Percentiles rank a stretch among this genome's conserved stretches.
These are phyloP conservation scores for Tolypocladium ophioglossoides DNA, from an alignment of 2,329 filamentous ascomycete genomes.

Conservation along the genomic window DNA sequence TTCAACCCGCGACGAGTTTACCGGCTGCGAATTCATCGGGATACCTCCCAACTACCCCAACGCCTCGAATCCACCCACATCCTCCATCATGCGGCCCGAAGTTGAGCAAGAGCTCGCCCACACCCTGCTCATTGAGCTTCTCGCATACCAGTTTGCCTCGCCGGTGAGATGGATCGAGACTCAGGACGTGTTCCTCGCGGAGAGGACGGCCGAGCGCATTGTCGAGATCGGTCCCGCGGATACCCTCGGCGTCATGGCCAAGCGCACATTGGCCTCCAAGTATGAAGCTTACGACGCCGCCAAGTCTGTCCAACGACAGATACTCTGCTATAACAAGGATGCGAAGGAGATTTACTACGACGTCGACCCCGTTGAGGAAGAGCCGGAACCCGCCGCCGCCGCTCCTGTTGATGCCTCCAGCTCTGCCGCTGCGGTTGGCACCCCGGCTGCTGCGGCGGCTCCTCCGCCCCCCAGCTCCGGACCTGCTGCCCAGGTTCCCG, in stretches of 20 bases:
- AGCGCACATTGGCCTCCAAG: conserved; percentile 88
- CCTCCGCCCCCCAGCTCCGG: conserved; percentile 63
- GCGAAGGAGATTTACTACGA: conserved; percentile 99
- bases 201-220: conserved; percentile 92
- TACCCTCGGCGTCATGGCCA: conserved; percentile 95
- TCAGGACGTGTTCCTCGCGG: conserved; percentile 96
- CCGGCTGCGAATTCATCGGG: background rate
- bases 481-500: conserved; percentile 75
- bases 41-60: conserved; percentile 1
- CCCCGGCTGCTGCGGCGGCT: conserved; percentile 43
- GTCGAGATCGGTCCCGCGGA: conserved; percentile 96
- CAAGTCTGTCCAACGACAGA: conserved; percentile 90
- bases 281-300: conserved; percentile 98
- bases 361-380: conserved; percentile 88
- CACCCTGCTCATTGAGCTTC: conserved; percentile 93
- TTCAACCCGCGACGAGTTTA: background rate
- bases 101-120: conserved; percentile 98
- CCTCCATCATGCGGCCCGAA: conserved; percentile 80
- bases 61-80: background rate
- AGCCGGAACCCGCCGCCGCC: conserved; percentile 53
- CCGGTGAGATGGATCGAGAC: conserved; percentile 99
- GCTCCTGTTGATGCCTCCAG: conserved; percentile 42
- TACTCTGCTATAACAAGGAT: conserved; percentile 99
- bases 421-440: conserved; percentile 41
- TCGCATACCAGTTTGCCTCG: conserved; percentile 98